Conservation (phyloP, 768 basidiomycete genomes). For the Tulasnella sp. region DNA sequence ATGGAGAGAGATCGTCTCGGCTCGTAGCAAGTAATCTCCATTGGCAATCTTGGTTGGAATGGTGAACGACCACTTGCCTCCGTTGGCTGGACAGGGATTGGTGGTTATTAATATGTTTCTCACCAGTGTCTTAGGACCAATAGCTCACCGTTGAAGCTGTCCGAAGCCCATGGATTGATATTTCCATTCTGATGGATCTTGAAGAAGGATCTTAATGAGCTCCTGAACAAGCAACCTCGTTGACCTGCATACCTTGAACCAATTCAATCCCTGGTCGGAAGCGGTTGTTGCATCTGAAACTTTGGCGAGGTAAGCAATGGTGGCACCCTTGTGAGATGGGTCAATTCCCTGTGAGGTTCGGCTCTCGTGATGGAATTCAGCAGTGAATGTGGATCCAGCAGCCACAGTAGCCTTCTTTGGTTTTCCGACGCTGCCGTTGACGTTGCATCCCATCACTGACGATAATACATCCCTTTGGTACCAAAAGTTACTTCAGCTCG, state of each 20-base stretch:
- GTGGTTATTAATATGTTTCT: too few species aligned
- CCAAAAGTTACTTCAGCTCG: too few species aligned
- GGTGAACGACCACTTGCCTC: slow-evolving; percentile 23
- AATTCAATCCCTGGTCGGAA: slow-evolving; percentile 30
- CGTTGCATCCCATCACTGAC: too few species aligned
- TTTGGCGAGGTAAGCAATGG: slow-evolving; percentile 25
- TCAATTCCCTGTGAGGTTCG: slow-evolving; percentile 41
- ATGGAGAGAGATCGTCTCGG: slow-evolving; percentile 26
- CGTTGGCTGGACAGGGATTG: too few species aligned
- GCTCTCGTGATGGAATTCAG: slow-evolving; percentile 44
- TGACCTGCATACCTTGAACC: slow-evolving; percentile 54
- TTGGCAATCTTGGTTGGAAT: slow-evolving; percentile 37
- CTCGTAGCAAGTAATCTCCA: slow-evolving; percentile 33
- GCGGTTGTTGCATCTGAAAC: slow-evolving; percentile 36
- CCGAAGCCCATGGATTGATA: too few species aligned
- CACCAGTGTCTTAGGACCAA: too few species aligned
- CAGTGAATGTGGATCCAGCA: slow-evolving; percentile 23
- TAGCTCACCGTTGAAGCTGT: too few species aligned
- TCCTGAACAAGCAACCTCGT: too few species aligned
- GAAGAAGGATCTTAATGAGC: too few species aligned
- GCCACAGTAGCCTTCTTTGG: background rate
- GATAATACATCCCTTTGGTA: slow-evolving; percentile 31
- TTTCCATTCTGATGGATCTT: too few species aligned
- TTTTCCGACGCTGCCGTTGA: too few species aligned
- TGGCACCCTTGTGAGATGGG: slow-evolving; percentile 37